Percentiles rank a stretch among this genome's conserved stretches.
phyloP scores from a whole-genome alignment of 495 filamentous ascomycete species.

The Delitschia confertaspora region DNA sequence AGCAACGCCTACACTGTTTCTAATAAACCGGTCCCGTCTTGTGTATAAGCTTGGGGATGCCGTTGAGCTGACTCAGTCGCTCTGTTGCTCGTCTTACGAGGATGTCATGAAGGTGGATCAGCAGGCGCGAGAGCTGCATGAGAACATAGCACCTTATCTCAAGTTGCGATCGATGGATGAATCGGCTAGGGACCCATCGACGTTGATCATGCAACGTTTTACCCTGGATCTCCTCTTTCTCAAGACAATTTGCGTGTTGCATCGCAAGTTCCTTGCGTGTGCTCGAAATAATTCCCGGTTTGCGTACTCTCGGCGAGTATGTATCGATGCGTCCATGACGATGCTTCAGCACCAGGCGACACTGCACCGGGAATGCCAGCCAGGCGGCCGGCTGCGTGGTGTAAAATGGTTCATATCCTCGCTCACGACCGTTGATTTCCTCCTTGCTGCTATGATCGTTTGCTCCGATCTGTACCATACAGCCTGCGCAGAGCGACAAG shows the following conservation, averaged over 20 bases:
- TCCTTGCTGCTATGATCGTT: conserved; percentile 84
- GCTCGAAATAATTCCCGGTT: conserved; percentile 65
- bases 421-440: conserved; percentile 70
- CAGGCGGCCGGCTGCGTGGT: conserved; percentile 58
- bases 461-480: conserved; percentile 61
- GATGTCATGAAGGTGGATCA: conserved; percentile 69
- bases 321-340: conserved; percentile 69
- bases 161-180: conserved; percentile 61
- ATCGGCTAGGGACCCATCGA: conserved; percentile 62
- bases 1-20: conserved; percentile 77
- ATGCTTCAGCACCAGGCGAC: conserved; percentile 67
- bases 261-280: conserved; percentile 70
- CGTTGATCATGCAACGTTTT: conserved; percentile 72
- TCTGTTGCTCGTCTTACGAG: conserved; percentile 56
- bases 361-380: conserved; percentile 65
- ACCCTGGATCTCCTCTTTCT: conserved; percentile 74
- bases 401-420: conserved; percentile 72
- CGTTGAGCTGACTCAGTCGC: conserved; percentile 43
- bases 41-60: conserved; percentile 53
- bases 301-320: conserved; percentile 68
- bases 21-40: conserved; percentile 71
- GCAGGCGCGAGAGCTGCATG: conserved; percentile 58
- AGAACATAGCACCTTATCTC: conserved; percentile 59
- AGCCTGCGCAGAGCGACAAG: conserved; percentile 33
- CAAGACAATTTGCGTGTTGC: conserved; percentile 73